Conservation (phyloP, 371 early-diverging fungal species). For the Apophysomyces sp. region DNA sequence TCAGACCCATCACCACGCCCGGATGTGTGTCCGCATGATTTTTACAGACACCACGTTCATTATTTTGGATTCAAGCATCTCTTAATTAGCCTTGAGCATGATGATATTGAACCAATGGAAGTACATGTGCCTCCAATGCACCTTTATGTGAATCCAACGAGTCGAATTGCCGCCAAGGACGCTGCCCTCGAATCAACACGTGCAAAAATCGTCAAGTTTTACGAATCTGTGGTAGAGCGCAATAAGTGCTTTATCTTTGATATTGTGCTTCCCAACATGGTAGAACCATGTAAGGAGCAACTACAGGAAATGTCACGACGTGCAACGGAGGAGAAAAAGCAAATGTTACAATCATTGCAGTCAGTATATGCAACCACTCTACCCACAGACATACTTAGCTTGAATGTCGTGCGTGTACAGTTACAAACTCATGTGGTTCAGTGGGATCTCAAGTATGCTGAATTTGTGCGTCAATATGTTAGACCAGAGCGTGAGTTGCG, state of each 20-base stretch:
- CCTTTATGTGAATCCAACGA: constrained; percentile 58
- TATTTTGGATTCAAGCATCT: constrained; percentile 75
- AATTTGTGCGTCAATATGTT: constrained; percentile 72
- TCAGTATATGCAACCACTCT: constrained; percentile 75
- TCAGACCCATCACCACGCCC: constrained; percentile 52
- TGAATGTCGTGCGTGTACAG: constrained; percentile 72
- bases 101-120: constrained; percentile 74
- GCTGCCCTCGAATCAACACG: constrained; percentile 62
- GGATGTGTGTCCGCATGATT: constrained; percentile 74
- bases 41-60: constrained; percentile 76
- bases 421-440: constrained; percentile 75
- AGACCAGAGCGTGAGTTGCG: constrained; percentile 71
- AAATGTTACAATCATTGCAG: constrained; percentile 76
- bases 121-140: constrained; percentile 80
- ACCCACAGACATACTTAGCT: constrained; percentile 74
- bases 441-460: constrained; percentile 84
- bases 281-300: constrained; percentile 63
- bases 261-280: constrained; percentile 62
- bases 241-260: constrained; percentile 61
- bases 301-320: constrained; percentile 63
- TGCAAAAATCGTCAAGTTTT: constrained; percentile 60
- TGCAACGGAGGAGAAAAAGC: constrained; percentile 72
- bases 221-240: constrained; percentile 70
- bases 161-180: constrained; percentile 55
- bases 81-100: constrained; percentile 75